Base-by-base conservation (phyloP, 352 stramenopile species). In the Globisporangium spinosum region DNA sequence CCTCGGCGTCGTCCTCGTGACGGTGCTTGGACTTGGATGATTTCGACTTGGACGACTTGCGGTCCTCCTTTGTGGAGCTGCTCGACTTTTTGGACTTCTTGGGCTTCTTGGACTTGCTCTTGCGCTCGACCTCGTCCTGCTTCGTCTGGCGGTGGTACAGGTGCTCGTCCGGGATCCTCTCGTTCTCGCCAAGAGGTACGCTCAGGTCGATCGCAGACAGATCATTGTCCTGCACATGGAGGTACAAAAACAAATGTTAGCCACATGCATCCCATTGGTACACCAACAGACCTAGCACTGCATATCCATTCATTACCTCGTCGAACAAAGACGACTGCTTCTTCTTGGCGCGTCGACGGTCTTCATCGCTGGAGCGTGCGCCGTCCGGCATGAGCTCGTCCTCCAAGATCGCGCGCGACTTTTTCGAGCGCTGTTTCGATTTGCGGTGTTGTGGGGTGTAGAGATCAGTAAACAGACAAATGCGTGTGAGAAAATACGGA, bases 311-410 rank as follows among this genome's bases (percentile, higher is more conserved):
- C 72, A 47, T 68, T 68, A 89, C 80, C 45, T 85, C 72, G 64
- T 82, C 76, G 23, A 73, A 65, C 22, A 75, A 3, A 32, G 62
- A 71, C 20, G 64, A 67, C 40, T 75, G 70, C 67, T 88, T 85
- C 70, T 90, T 91, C 62, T 77, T 75, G 23, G 66, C 67, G 10
- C 82, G 76, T 22, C 75, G 74, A 17, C 76, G 78, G 17, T 93
- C 85, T 56, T 94, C 84, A 34, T 92, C 87, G 56, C 83, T 93
- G 27, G 81, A 88, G 34, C 73, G 74, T 35, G 82, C 83, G 5
- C 81, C 86, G 51, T 94, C 87, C 12, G 87, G 87, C 85, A 94
- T 93, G 17, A 93, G 62, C 29, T 93, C 84, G 53, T 91, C 79
- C 58, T 92, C 80, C n/a, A 89, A 49, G 63, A 95, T 70, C 58